Evolutionary conservation across 805 yeast genomes (phyloP).

Genomic region (Alloascoidea hylecoeti): DNA sequence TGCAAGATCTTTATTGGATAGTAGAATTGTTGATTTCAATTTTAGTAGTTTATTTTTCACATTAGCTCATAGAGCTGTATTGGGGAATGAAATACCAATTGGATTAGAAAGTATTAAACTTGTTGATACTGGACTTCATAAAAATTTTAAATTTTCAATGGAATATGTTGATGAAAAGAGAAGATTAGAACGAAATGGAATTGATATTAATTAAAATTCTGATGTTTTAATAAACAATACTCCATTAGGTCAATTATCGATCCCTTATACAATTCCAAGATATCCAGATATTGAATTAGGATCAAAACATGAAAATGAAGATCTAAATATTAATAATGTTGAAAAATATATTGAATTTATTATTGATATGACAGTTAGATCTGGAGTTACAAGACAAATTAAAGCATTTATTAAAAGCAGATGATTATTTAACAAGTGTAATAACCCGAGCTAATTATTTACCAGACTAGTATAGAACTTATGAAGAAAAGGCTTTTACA

Average conservation of each 20-base stretch:
- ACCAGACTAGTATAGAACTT: conserved; percentile 49
- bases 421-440: conserved; percentile 86
- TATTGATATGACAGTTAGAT: conserved; percentile 40
- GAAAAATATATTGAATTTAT: conserved; percentile 42
- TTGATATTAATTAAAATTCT: conserved; percentile 4
- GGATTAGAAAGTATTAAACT: conserved; percentile 23
- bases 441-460: conserved; percentile 97
- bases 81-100: conserved; percentile 5
- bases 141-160: conserved; percentile 37
- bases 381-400: conserved; percentile 54
- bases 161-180: conserved; percentile 22
- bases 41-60: conserved; percentile 49
- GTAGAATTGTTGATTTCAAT: conserved; percentile 73
- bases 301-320: conserved; percentile 35
- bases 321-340: conserved; percentile 38
- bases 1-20: conserved; percentile 78
- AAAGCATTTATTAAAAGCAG: conserved; percentile 53
- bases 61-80: neutral
- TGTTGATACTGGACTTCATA: conserved; percentile 46
- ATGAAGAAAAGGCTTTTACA: conserved; percentile 43
- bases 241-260: conserved; percentile 36
- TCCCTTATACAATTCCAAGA: conserved; percentile 72
- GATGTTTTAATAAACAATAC: conserved; percentile 18
- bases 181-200: conserved; percentile 5
- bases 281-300: conserved; percentile 42